Evolutionary conservation across 1,139 yeast species (phyloP).

Genomic region (Candida glucosophila): DNA sequence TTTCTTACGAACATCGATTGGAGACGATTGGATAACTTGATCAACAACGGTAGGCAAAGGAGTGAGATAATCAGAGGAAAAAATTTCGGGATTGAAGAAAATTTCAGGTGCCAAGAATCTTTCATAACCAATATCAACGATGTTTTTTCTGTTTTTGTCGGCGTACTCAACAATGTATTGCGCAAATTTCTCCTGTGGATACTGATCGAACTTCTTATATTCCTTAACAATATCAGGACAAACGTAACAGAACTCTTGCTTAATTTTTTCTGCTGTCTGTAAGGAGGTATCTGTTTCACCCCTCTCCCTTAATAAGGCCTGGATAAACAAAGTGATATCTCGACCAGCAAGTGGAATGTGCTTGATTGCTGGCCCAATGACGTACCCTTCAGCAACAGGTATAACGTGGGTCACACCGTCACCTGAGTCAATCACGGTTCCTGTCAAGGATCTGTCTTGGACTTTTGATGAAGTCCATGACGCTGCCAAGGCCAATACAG

Average conservation of each 20-base stretch:
- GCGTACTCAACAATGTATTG: constrained; percentile 80
- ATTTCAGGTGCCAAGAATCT: constrained; percentile 97
- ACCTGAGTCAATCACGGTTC: constrained; percentile 96
- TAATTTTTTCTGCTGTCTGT: constrained; percentile 92
- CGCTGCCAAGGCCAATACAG: constrained; percentile 96
- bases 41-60: constrained; percentile 95
- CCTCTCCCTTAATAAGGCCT: constrained; percentile 87
- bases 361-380: constrained; percentile 93
- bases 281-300: constrained; percentile 92
- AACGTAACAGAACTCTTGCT: constrained; percentile 94
- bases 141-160: constrained; percentile 56
- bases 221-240: constrained; percentile 97
- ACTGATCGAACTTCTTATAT: constrained; percentile 87
- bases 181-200: constrained; percentile 83
- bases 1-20: constrained; percentile 96
- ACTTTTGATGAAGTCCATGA: constrained; percentile 98
- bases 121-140: constrained; percentile 94
- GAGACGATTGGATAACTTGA: constrained; percentile 88
- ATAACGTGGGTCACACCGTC: constrained; percentile 98
- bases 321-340: constrained; percentile 91
- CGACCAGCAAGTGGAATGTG: constrained; percentile 98
- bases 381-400: constrained; percentile 99
- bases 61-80: constrained; percentile 87
- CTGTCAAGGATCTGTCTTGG: constrained; percentile 89
- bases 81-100: constrained; percentile 96